Conservation (phyloP, 345 rosid species). For the Eucalyptus cloeziana region DNA sequence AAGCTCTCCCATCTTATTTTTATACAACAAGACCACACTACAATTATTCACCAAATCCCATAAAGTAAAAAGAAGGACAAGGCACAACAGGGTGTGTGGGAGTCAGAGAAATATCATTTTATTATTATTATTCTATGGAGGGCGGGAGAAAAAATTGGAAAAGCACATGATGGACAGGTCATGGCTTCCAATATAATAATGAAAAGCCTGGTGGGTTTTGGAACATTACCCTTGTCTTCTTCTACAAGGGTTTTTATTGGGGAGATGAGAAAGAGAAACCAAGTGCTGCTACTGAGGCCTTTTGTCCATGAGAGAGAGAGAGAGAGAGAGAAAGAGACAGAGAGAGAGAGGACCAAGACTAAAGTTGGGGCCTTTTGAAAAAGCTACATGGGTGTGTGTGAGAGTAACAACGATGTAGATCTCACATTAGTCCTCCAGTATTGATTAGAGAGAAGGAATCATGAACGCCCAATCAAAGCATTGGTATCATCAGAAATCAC, state of each 20-base stretch:
- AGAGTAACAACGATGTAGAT: not conserved
- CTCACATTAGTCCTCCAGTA: not conserved
- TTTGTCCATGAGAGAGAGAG: not conserved
- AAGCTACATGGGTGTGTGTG: not conserved
- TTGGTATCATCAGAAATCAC: conserved; percentile 4
- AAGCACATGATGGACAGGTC: conserved; percentile 56
- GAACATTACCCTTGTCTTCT: conserved; percentile 42
- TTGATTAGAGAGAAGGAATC: not conserved
- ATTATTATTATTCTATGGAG: not conserved
- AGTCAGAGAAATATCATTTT: not conserved
- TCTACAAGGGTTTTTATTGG: not conserved
- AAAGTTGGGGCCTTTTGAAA: not conserved
- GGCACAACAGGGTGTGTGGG: not conserved
- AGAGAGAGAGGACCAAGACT: not conserved
- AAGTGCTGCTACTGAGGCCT: not conserved
- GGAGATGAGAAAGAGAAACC: not conserved
- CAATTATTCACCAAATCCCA: not conserved
- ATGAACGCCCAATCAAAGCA: conserved; percentile 3
- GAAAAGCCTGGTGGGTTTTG: conserved; percentile 30
- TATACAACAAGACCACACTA: not conserved
- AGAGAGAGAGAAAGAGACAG: not conserved
- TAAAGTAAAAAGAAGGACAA: not conserved
- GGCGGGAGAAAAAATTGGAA: not conserved
- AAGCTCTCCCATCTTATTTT: not conserved
- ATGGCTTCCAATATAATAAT: conserved; percentile 11